phyloP scores from a whole-genome alignment of 78 protist genomes.

The Dictyostelium purpureum region DNA sequence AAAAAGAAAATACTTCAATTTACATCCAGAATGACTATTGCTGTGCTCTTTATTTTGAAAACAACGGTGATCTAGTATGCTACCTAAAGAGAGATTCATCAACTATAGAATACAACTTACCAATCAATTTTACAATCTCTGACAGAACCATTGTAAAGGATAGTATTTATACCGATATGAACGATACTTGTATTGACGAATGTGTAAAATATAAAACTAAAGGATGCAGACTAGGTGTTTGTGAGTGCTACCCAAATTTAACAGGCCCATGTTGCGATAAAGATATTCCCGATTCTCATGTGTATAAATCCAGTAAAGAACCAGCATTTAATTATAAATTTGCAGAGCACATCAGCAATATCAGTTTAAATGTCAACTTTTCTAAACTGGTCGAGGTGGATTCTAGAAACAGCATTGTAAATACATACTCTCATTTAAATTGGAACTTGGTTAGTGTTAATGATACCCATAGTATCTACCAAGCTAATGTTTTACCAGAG shows the following conservation, averaged over 20 bases:
- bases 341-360: neutral
- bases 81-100: neutral
- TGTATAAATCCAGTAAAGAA: neutral
- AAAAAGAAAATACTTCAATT: neutral
- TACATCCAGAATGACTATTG: neutral
- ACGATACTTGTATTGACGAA: neutral
- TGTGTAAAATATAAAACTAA: neutral
- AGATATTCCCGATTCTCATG: neutral
- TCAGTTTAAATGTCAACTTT: neutral
- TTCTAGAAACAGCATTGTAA: neutral
- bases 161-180: neutral
- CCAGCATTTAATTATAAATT: neutral
- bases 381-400: neutral
- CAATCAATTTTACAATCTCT: neutral
- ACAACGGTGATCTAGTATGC: neutral
- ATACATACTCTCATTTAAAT: too few species aligned
- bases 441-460: neutral
- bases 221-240: conserved; percentile 1
- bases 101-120: neutral
- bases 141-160: neutral
- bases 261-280: conserved; percentile 15
- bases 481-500: neutral
- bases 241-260: conserved; percentile 42
- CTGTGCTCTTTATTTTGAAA: conserved; percentile 1
- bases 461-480: neutral